A percentile compares a stretch with the other conserved stretches of the same genome.
Conservation (phyloP, 2,329 filamentous ascomycete genomes). For the Pyrenochaeta sp. region DNA sequence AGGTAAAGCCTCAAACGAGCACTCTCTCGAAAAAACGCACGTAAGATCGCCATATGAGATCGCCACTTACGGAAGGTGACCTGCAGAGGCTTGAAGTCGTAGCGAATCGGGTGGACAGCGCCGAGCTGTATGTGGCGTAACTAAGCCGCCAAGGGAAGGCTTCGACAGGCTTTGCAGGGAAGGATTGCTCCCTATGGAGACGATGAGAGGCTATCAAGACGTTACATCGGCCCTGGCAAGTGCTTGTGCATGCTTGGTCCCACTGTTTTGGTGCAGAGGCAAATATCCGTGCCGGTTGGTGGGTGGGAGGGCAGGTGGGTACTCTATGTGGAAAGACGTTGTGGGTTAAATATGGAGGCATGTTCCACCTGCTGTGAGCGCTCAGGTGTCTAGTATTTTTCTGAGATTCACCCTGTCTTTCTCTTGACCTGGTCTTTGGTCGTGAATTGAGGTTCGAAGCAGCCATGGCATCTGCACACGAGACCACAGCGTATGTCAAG, state of each 20-base stretch:
- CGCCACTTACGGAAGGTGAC: slow-evolving; percentile 36
- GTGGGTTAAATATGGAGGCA: slow-evolving; percentile 38
- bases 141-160: slow-evolving; percentile 40
- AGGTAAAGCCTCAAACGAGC: slow-evolving; percentile 3
- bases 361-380: slow-evolving; percentile 11
- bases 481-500: slow-evolving; percentile 39
- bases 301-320: slow-evolving; percentile 8
- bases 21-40: slow-evolving; percentile 19
- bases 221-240: slow-evolving; percentile 40
- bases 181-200: slow-evolving; percentile 16
- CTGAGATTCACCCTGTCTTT: slow-evolving; percentile 3
- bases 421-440: slow-evolving; percentile 21
- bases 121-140: slow-evolving; percentile 19
- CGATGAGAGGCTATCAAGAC: slow-evolving; percentile 30
- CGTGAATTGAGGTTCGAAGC: slow-evolving; percentile 7
- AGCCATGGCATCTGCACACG: slow-evolving; percentile 37
- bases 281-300: slow-evolving; percentile 19
- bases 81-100: slow-evolving; percentile 14
- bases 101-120: slow-evolving; percentile 10
- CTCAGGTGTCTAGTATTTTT: slow-evolving; percentile 20
- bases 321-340: slow-evolving; percentile 6
- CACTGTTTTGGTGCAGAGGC: slow-evolving; percentile 18
- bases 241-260: slow-evolving; percentile 36
- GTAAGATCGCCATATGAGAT: slow-evolving; percentile 27
- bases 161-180: slow-evolving; percentile 33